Base-by-base conservation (phyloP, 140 eudicot species). In the Ambrosia hybrid region DNA sequence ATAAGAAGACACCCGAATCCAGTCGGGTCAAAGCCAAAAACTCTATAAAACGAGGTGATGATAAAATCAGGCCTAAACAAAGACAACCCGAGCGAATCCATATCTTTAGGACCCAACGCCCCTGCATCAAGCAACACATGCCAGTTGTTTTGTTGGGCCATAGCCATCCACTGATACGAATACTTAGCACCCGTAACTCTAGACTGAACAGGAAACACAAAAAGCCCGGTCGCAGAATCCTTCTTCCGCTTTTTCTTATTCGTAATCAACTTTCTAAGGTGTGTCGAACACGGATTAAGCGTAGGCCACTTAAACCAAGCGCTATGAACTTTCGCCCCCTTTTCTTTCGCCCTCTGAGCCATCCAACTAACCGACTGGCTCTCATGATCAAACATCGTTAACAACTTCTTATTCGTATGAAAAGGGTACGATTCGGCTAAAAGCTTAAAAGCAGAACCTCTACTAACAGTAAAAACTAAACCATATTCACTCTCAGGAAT, bases 271-370 rank as follows among this genome's bases (percentile, higher is more conserved):
- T 91, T 94, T 58, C 81, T 83, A 21, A 94, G 80, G 82, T 94
- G 97, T 57, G 97, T 74, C 9, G 97, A 88, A 73, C 97, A 94
- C 11, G 89, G 97, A 67, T 94, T 91, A 3, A 94, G 87, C 46
- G 99, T 94, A 26, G 99, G 99, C 99, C 99, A 94, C 76, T 79
- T 94, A 72, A 90, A 94, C 97, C 97, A 91, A 0, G 97, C 97
- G 51, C 97, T 90, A 16, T 83, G 76, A 76, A 81, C 92, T 65
- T 94, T 94, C 0, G 99, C 99, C 45, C 99, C 99, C 78, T 91
- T 94, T 65, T 88, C 88, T 76, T 80, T 83, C 5, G 99, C 99
- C 59, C 88, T 72, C 68, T 90, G 97, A 76, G 90, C 96, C 99
- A 94, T 90, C 99, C 96, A 94, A 57, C 86, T 94, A 48, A 94